Base-by-base conservation (phyloP, 306 rosid species). In the Mimosa pudica region DNA sequence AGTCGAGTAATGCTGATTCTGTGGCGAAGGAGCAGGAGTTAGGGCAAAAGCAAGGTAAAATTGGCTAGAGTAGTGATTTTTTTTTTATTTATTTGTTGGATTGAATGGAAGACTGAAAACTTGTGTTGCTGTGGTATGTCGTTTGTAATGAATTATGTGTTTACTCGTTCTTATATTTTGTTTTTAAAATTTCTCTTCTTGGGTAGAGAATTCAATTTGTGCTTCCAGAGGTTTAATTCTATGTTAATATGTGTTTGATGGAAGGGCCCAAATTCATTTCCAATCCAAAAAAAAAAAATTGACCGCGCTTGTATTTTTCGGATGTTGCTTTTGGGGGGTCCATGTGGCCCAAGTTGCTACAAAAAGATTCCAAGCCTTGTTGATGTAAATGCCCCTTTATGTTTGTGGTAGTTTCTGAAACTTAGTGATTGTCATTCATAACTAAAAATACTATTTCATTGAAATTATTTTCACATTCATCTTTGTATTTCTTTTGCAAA, bases 381-480 rank as follows among this genome's bases (percentile, higher is more conserved):
- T 63, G 54, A 46, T 58, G 10, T 78, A 35, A 62, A 54, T 70
- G 32, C 48, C 63, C 81, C 24, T 76, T 18, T 14, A 57, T 65
- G 64, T 75, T 60, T 61, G 51, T 70, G 60, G 5, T n/a, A 49
- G 71, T 73, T 74, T 70, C 71, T 3, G 10, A 60, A 74, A 10
- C 36, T 69, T 64, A 70, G 57, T 32, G n/a, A n/a, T 11, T 62
- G 42, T 49, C 51, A 51, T 49, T 66, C 20, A 67, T 45, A 51
- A 74, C 20, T 51, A 20, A 67, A 65, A 2, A 36, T 18, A 4
- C 67, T 1, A 11, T 75, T 76, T 70, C 20, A 7, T 47, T 12
- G 7, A n/a, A 30, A 41, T 38, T 18, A 30, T 58, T 38, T 70
- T 8, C 16, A 32, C 12, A 9, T 73, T 49, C 7, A 78, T 75